Base-by-base conservation (phyloP, 352 stramenopile species). In the Globisporangium spiculum region DNA sequence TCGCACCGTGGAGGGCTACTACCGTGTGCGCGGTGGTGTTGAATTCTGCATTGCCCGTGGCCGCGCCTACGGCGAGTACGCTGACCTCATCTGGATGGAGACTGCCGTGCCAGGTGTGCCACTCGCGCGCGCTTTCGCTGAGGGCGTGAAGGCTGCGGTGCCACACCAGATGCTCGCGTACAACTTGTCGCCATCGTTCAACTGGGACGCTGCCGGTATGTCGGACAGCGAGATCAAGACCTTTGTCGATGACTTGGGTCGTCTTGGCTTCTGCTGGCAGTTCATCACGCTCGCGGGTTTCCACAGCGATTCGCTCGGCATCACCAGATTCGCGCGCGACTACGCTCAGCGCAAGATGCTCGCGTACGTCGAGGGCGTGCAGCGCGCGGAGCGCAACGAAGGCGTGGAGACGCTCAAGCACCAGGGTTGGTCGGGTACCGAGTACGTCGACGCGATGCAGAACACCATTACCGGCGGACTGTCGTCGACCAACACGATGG, bases 221-320 rank as follows among this genome's bases (percentile, higher is more conserved):
- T 94, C 84, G 36, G 96, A 99, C 71, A 76, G 72, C 34, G 79
- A 99, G 74, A 97, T 99, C 66, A 84, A 88, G 54, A 88, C 79
- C 24, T 99, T 99, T 80, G 98, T 99, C 68, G 89, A 96, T 54
- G 96, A 98, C 65, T 81, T 99, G 48, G 97, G 91, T 34, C 85
- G 88, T 48, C 82, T 99, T 63, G 97, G 97, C 66, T 99, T 98
- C 80, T 96, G 92, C 60, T 99, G 96, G 96, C 97, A 99, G 84
- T 99, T 99, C 79, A 99, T 99, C 68, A 99, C 97, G 58, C 87
- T 99, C 53, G 97, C 97, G 62, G 97, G 97, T 66, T 99, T 99
- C 86, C 97, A 99, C 88, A 95, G 91, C 55, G 97, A 99, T 79
- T 98, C 96, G 62, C 90, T 99, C 34, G 90, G 97, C 74, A 98